These are phyloP conservation scores for Aureobasidium sp. DNA, from an alignment of 2,329 filamentous ascomycete genomes.

Conservation along the genomic window DNA sequence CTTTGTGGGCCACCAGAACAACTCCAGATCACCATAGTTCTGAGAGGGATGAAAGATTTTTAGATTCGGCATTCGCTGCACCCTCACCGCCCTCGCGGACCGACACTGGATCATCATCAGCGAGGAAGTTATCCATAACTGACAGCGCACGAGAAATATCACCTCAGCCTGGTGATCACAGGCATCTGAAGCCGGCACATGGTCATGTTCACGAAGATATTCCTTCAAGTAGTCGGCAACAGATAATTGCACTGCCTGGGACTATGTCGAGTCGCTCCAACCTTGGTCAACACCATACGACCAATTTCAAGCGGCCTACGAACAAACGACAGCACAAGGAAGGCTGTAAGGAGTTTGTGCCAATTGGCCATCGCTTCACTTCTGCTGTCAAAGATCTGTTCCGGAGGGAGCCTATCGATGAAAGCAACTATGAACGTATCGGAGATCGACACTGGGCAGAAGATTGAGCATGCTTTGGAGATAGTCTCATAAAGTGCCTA, in stretches of 20 bases:
- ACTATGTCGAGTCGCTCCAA: constrained; percentile 12
- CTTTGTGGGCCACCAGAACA: not conserved
- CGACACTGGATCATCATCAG: not conserved
- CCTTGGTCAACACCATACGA: not conserved
- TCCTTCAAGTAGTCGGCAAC: not conserved
- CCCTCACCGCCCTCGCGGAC: not conserved
- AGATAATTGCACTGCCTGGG: constrained; percentile 2
- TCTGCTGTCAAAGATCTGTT: constrained; percentile 24
- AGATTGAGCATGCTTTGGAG: constrained; percentile 16
- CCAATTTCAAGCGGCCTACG: not conserved
- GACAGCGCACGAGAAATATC: not conserved
- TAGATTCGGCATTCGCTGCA: not conserved
- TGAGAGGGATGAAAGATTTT: not conserved
- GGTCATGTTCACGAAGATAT: not conserved
- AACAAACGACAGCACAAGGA: not conserved
- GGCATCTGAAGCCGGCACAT: not conserved
- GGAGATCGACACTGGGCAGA: constrained; percentile 27
- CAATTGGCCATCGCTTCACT: constrained; percentile 21
- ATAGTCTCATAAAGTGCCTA: not conserved
- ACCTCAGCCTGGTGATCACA: not conserved
- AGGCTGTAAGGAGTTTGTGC: not conserved
- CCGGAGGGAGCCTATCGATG: constrained; percentile 22
- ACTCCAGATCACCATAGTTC: not conserved
- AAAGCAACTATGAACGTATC: constrained; percentile 22
- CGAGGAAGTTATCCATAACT: not conserved